A percentile compares a stretch with the other conserved stretches of the same genome.
Conservation (phyloP, 768 basidiomycete genomes). For the Tremella mesenterica region DNA sequence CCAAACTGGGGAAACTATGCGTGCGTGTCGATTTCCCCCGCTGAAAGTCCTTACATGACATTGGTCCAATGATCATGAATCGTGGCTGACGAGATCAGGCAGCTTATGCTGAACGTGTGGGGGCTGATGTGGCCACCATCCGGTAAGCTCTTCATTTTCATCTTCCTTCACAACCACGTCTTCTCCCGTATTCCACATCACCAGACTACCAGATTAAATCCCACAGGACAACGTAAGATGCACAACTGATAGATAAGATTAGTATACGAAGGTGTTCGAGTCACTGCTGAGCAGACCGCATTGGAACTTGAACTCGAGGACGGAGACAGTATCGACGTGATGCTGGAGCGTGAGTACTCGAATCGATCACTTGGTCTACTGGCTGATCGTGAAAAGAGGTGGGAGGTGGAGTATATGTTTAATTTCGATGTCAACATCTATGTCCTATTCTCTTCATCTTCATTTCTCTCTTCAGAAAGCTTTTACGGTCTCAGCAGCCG, state of each 20-base stretch:
- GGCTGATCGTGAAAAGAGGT: constrained; percentile 19
- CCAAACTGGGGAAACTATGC: constrained; percentile 84
- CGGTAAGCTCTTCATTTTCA: constrained; percentile 53
- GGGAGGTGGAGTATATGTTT: constrained; percentile 5
- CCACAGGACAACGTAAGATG: too few relatives aligned
- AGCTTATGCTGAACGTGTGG: constrained; percentile 85
- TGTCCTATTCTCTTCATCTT: background rate
- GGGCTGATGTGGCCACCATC: constrained; percentile 77
- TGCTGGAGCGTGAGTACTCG: constrained; percentile 74
- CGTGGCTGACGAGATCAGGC: constrained; percentile 38
- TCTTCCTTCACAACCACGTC: background rate
- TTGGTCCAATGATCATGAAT: background rate
- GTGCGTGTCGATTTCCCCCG: constrained; percentile 32
- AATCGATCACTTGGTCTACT: background rate
- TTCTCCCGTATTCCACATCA: background rate
- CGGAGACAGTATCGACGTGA: constrained; percentile 83
- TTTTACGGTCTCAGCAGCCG: background rate
- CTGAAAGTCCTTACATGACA: background rate
- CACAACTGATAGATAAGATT: too few relatives aligned
- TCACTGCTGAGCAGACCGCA: constrained; percentile 84
- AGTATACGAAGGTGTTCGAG: constrained; percentile 78
- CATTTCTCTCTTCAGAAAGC: background rate
- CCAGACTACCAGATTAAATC: background rate
- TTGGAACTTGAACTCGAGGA: constrained; percentile 75
- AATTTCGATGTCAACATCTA: background rate